A percentile compares a stretch with the other conserved stretches of the same genome.
Conservation (phyloP, 345 rosid genomes). For the Linum usitatissimum region DNA sequence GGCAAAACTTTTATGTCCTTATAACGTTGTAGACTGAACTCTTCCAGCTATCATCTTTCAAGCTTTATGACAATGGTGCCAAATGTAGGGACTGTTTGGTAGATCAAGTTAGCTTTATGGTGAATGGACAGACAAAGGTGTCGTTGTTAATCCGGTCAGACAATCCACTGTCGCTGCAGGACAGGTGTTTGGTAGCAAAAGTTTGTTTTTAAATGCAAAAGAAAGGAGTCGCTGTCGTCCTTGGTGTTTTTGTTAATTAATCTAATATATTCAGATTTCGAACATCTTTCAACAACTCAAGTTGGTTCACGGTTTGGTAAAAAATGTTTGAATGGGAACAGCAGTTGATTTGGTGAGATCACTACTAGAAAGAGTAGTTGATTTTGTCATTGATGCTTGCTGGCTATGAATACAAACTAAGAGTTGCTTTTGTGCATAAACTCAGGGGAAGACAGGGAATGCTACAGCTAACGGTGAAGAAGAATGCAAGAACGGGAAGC, state of each 20-base stretch:
- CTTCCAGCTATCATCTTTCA: no score
- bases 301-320: neutral
- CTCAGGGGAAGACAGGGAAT: constrained; percentile 32
- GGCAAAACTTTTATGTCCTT: no score
- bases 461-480: constrained; percentile 19
- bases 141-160: neutral
- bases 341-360: neutral
- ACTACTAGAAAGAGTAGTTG: neutral
- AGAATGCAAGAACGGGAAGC: constrained; percentile 35
- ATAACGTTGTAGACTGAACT: no score
- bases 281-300: no score
- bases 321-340: neutral
- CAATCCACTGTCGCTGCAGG: neutral
- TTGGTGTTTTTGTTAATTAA: no score
- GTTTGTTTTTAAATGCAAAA: no score
- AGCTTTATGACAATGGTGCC: neutral
- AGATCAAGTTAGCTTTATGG: neutral
- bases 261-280: no score
- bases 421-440: neutral
- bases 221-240: no score
- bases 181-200: neutral
- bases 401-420: neutral
- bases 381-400: no score
- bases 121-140: neutral
- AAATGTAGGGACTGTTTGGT: neutral